Conservation (phyloP, 495 filamentous ascomycete species). For the Pseudevernia furfuracea region DNA sequence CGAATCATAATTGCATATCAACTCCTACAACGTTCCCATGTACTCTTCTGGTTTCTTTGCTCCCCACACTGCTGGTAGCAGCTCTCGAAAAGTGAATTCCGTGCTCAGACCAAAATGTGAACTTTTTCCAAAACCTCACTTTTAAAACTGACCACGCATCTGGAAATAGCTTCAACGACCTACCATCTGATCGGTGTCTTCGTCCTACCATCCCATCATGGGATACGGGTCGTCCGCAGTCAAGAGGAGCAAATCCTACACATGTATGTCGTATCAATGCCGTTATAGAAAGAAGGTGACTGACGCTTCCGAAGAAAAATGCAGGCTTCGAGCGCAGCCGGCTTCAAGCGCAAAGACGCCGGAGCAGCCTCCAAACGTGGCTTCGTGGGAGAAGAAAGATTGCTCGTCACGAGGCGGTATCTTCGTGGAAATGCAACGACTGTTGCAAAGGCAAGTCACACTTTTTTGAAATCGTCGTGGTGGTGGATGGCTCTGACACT, state of each 20-base stretch:
- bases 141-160: not conserved
- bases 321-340: not conserved
- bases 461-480: not conserved
- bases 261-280: not conserved
- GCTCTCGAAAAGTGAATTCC: not conserved
- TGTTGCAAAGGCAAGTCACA: no score
- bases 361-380: not conserved
- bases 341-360: not conserved
- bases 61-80: not conserved
- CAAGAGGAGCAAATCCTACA: not conserved
- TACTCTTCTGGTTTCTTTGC: not conserved
- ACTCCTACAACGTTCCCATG: not conserved
- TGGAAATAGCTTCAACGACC: not conserved
- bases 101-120: not conserved
- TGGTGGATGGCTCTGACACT: not conserved
- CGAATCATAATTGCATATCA: not conserved
- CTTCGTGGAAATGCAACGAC: not conserved
- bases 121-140: not conserved
- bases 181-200: not conserved
- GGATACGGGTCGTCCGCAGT: not conserved
- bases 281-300: not conserved
- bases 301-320: not conserved
- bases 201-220: not conserved
- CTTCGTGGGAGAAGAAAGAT: not conserved
- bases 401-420: not conserved